Evolutionary conservation across 768 basidiomycete species (phyloP).

Genomic region (Podaxis carcinomalis): DNA sequence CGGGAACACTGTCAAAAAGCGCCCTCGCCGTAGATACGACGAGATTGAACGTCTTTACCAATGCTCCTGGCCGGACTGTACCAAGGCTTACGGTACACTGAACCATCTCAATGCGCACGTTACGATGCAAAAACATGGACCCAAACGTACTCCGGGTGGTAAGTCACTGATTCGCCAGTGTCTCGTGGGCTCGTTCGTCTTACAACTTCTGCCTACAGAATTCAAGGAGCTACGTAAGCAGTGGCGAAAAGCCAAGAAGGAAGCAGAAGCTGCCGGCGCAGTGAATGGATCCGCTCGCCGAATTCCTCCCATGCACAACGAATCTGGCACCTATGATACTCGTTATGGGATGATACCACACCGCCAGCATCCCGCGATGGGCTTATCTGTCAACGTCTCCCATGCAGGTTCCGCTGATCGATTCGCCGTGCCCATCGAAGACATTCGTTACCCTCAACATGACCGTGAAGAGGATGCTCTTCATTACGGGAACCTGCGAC

Average conservation of each 20-base stretch:
- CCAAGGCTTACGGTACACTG: conserved; percentile 89
- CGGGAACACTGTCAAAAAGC: conserved; percentile 77
- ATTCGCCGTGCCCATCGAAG: conserved; percentile 12
- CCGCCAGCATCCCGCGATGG: conserved; percentile 18
- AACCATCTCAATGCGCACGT: conserved; percentile 99
- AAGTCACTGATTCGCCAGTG: conserved; percentile 25
- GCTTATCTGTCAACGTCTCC: conserved; percentile 11
- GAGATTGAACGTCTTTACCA: conserved; percentile 94
- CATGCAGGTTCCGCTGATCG: conserved; percentile 12
- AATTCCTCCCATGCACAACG: conserved; percentile 25
- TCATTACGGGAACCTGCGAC: conserved; percentile 10
- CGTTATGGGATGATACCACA: conserved; percentile 24
- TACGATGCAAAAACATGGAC: conserved; percentile 95
- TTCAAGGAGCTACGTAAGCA: conserved; percentile 97
- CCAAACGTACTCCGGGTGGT: conserved; percentile 89
- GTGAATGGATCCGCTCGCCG: conserved; percentile 23
- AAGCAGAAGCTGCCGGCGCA: conserved; percentile 34
- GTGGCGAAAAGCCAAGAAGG: conserved; percentile 94
- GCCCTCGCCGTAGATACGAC: conserved; percentile 83
- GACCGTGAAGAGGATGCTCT: conserved; percentile 9
- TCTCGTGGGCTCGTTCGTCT: conserved; percentile 14
- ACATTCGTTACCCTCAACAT: conserved; percentile 12
- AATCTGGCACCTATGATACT: conserved; percentile 27
- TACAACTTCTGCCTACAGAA: conserved; percentile 46
- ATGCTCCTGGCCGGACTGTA: conserved; percentile 75